These are phyloP conservation scores for Elongisporangium prolatum DNA, from an alignment of 352 stramenopile species.

Conservation along the genomic window DNA sequence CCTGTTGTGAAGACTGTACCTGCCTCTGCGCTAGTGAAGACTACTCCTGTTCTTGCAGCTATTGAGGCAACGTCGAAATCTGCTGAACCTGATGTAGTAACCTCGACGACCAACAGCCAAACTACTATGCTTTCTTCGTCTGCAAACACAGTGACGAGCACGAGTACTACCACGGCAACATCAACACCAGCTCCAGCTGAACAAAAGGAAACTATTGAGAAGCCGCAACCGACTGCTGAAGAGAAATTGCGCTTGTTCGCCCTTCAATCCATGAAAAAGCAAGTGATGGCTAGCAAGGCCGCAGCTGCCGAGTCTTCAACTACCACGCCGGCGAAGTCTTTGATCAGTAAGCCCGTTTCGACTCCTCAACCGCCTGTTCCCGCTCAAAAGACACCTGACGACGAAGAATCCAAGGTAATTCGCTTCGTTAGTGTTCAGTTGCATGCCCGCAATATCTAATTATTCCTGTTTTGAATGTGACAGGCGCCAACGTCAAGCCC, in stretches of 20 bases:
- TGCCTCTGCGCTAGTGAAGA: background rate
- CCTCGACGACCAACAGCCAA: slow-evolving; percentile 4
- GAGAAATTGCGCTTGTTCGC: slow-evolving; percentile 62
- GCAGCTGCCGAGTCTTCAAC: slow-evolving; percentile 7
- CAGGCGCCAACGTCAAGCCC: slow-evolving; percentile 8
- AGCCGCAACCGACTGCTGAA: slow-evolving; percentile 30
- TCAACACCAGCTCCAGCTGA: slow-evolving; percentile 8
- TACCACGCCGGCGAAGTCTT: slow-evolving; percentile 15
- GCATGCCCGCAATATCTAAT: background rate
- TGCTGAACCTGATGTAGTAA: slow-evolving; percentile 13
- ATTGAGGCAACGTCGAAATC: background rate
- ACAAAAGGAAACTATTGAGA: slow-evolving; percentile 6
- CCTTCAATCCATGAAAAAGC: slow-evolving; percentile 68
- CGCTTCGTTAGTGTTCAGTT: too few relatives aligned
- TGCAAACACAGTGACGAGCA: slow-evolving; percentile 8
- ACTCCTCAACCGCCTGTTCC: too few relatives aligned
- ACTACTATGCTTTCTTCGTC: slow-evolving; percentile 3
- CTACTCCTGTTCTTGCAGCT: slow-evolving; percentile 15
- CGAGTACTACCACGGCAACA: slow-evolving; percentile 11
- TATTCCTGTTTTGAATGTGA: background rate
- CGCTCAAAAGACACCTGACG: background rate
- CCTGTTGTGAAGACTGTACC: background rate
- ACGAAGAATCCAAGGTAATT: background rate
- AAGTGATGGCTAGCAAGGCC: slow-evolving; percentile 30
- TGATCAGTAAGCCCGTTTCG: background rate